Evolutionary conservation across 148 eudicot genomes (phyloP).

Genomic region (Rhododendron kiyosumense): DNA sequence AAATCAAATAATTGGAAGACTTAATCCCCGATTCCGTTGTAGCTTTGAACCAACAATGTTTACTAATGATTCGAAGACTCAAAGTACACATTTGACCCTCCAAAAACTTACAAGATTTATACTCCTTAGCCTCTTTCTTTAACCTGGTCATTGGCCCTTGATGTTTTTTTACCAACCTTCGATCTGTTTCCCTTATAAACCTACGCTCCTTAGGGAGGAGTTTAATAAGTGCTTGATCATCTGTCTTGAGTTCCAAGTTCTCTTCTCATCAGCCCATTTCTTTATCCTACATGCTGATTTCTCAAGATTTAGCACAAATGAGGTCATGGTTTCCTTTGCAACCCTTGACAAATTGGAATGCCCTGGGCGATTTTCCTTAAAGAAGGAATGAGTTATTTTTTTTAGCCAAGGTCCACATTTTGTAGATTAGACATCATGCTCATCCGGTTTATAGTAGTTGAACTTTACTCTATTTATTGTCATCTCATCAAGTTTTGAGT

Average conservation of each 20-base stretch:
- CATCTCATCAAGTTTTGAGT: background rate
- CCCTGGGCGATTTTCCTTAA: background rate
- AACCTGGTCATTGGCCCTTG: background rate
- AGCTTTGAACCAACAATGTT: background rate
- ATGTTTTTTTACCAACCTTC: background rate
- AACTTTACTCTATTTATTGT: background rate
- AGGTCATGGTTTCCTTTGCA: background rate
- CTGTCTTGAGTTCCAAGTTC: background rate
- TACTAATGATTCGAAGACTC: background rate
- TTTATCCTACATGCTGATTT: background rate
- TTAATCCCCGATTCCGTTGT: background rate
- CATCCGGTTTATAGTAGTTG: background rate
- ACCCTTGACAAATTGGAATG: background rate
- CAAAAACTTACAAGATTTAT: no score
- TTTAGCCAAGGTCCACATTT: background rate
- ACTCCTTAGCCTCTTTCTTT: background rate
- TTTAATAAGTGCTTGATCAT: background rate
- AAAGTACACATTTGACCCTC: background rate
- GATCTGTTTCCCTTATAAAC: background rate
- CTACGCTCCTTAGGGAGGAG: background rate
- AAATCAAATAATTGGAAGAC: no score
- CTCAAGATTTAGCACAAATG: background rate
- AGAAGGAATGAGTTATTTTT: no score
- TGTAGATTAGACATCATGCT: background rate
- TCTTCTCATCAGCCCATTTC: background rate